Conservation (phyloP, 2,329 filamentous ascomycete genomes). For the Colletotrichum camelliae region DNA sequence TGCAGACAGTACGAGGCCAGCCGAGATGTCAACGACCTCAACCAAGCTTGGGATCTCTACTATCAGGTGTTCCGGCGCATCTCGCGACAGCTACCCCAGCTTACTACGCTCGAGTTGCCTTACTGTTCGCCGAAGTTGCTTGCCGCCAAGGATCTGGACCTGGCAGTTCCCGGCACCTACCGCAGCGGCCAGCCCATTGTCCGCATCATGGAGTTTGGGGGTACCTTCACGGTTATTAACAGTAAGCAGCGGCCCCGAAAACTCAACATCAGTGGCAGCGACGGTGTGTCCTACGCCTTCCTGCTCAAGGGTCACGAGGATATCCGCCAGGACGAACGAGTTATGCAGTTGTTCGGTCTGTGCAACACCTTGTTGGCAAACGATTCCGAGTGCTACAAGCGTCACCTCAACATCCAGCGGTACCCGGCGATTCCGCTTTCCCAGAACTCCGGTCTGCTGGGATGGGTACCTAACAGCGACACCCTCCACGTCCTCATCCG, state of each 20-base stretch:
- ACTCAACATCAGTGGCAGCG: slow-evolving; percentile 85
- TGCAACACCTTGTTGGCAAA: slow-evolving; percentile 94
- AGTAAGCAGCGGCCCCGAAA: slow-evolving; percentile 96
- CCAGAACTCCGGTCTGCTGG: slow-evolving; percentile 92
- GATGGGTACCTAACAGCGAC: slow-evolving; percentile 97
- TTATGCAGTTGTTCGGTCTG: slow-evolving; percentile 98
- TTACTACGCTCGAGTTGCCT: slow-evolving; percentile 90
- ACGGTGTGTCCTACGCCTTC: slow-evolving; percentile 87
- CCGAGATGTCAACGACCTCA: slow-evolving; percentile 91
- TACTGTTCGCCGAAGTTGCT: slow-evolving; percentile 97
- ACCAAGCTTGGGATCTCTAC: slow-evolving; percentile 98
- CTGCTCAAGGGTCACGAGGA: slow-evolving; percentile 98
- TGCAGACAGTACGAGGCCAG: slow-evolving; percentile 90
- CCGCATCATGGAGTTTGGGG: slow-evolving; percentile 87
- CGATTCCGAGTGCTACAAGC: slow-evolving; percentile 95
- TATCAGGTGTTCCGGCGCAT: slow-evolving; percentile 99
- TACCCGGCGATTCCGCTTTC: slow-evolving; percentile 97
- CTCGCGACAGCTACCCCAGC: slow-evolving; percentile 87
- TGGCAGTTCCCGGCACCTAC: slow-evolving; percentile 97
- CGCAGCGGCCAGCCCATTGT: slow-evolving; percentile 79
- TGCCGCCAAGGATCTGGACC: slow-evolving; percentile 81
- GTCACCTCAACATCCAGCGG: slow-evolving; percentile 93
- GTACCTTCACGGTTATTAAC: slow-evolving; percentile 88
- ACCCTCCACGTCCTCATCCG: slow-evolving; percentile 96
- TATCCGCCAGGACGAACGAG: slow-evolving; percentile 97